These are phyloP conservation scores for Rheum nobile DNA, from an alignment of 148 eudicot genomes.

Conservation along the genomic window DNA sequence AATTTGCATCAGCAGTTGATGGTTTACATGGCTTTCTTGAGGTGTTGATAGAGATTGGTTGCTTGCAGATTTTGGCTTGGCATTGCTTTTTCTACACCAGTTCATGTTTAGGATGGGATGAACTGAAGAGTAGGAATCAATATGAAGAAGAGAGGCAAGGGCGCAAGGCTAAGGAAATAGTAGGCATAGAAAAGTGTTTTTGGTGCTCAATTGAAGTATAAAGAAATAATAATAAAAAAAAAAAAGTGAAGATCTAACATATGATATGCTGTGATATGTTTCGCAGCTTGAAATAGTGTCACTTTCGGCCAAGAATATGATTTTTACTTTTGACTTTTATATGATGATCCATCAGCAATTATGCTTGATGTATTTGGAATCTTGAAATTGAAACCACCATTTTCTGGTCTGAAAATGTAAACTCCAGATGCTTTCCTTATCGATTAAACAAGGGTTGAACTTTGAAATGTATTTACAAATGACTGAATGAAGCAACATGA, in stretches of 20 bases:
- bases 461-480: neutral
- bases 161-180: neutral
- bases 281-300: neutral
- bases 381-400: neutral
- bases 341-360: neutral
- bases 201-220: neutral
- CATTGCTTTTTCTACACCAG: neutral
- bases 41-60: neutral
- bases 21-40: conserved; percentile 14
- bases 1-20: conserved; percentile 41
- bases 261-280: neutral
- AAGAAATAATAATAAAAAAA: neutral
- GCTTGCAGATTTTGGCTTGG: neutral
- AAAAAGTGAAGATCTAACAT: neutral
- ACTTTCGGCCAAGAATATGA: conserved; percentile 1
- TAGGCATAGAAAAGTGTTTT: neutral
- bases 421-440: neutral
- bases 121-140: neutral
- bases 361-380: neutral
- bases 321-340: neutral
- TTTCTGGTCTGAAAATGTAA: neutral
- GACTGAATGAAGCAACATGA: neutral
- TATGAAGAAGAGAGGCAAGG: neutral
- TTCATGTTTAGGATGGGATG: conserved; percentile 2
- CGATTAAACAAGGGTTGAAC: neutral